These are phyloP conservation scores for Candida pseudofarinosa DNA, from an alignment of 805 yeast genomes.

Conservation along the genomic window DNA sequence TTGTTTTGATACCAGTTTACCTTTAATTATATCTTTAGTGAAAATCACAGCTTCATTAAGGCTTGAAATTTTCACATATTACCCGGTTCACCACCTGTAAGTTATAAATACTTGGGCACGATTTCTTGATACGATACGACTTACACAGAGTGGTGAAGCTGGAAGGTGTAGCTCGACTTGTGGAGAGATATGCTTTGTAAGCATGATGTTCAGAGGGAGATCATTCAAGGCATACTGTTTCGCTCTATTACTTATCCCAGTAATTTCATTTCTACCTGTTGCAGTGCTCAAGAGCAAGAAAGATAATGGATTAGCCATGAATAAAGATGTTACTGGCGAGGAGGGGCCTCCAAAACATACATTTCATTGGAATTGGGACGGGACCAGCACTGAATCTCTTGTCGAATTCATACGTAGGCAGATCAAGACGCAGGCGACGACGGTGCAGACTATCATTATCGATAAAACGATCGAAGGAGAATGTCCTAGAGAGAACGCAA, in stretches of 20 bases:
- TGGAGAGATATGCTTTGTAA: neutral
- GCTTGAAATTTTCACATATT: neutral
- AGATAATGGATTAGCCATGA: neutral
- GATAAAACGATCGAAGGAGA: neutral
- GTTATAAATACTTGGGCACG: too few species aligned
- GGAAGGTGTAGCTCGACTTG: too few species aligned
- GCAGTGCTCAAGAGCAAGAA: neutral
- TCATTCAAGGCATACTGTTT: neutral
- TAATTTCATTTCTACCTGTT: neutral
- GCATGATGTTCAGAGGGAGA: neutral
- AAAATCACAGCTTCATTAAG: neutral
- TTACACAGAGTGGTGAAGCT: too few species aligned
- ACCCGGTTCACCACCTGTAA: neutral
- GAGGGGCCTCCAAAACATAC: neutral
- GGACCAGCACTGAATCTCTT: slow-evolving; percentile 1
- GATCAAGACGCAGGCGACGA: neutral
- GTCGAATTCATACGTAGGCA: slow-evolving; percentile 1
- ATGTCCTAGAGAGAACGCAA: slow-evolving; percentile 11
- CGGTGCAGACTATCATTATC: slow-evolving; percentile 2
- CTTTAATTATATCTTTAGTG: neutral
- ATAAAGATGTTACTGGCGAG: neutral
- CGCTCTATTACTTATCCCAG: neutral
- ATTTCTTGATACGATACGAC: too few species aligned
- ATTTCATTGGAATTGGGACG: neutral
- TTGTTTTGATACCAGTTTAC: neutral